Conservation (phyloP, 371 early-diverging fungal genomes). For the Coemansia sp. region DNA sequence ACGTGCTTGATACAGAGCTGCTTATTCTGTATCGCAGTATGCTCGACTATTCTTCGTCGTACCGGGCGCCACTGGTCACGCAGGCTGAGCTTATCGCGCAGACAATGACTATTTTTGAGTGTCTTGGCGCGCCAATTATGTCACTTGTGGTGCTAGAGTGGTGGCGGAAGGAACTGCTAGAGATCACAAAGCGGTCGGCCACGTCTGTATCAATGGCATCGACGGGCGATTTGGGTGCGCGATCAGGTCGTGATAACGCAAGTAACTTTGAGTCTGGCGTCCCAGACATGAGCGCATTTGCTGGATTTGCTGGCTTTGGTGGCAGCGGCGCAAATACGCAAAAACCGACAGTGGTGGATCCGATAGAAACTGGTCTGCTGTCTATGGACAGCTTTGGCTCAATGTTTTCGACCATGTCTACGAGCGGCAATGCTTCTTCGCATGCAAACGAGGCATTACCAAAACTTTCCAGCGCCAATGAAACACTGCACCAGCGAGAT, state of each 20-base stretch:
- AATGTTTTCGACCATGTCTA: slow-evolving; percentile 7
- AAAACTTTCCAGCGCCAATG: background rate
- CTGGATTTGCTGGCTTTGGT: slow-evolving; percentile 30
- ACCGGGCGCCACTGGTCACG: slow-evolving; percentile 41
- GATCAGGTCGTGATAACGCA: background rate
- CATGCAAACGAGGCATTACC: background rate
- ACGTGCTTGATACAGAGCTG: slow-evolving; percentile 70
- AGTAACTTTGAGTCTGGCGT: slow-evolving; percentile 13
- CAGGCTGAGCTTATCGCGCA: slow-evolving; percentile 50
- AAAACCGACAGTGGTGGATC: slow-evolving; percentile 2
- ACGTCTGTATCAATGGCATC: background rate
- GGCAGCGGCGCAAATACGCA: slow-evolving; percentile 2
- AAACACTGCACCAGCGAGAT: background rate
- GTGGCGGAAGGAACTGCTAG: slow-evolving; percentile 46
- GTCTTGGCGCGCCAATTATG: slow-evolving; percentile 47
- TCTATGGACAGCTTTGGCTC: slow-evolving; percentile 40
- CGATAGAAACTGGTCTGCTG: slow-evolving; percentile 24
- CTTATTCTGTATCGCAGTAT: slow-evolving; percentile 75
- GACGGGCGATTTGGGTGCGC: background rate
- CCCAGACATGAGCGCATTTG: slow-evolving; percentile 28
- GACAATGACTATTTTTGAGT: slow-evolving; percentile 50
- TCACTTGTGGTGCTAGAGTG: slow-evolving; percentile 49
- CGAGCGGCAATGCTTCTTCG: background rate
- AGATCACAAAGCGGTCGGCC: slow-evolving; percentile 17
- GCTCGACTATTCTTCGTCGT: slow-evolving; percentile 51